Conservation (phyloP, 129 eudicot genomes). For the Flaveria sonorensis region DNA sequence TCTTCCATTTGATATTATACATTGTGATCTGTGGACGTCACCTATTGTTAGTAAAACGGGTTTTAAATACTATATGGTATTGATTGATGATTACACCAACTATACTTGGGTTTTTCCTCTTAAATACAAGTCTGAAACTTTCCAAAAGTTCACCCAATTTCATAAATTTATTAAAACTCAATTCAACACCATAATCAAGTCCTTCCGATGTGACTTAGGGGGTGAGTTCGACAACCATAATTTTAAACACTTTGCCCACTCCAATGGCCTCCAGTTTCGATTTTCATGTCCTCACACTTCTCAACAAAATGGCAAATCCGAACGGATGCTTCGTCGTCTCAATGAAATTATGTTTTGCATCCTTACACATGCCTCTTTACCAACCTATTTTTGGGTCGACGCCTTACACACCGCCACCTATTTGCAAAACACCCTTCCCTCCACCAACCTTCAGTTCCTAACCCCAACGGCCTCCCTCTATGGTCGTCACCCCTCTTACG, state of each 20-base stretch:
- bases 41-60: not conserved
- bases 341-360: too few species aligned
- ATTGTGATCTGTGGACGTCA: not conserved
- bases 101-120: not conserved
- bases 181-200: not conserved
- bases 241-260: not conserved
- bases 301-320: too few species aligned
- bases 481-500: too few species aligned
- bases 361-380: not conserved
- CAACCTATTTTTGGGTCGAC: not conserved
- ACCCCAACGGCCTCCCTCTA: too few species aligned
- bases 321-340: too few species aligned
- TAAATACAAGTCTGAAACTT: too few species aligned
- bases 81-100: not conserved
- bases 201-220: not conserved
- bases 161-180: not conserved
- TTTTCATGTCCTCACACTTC: too few species aligned
- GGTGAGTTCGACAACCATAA: not conserved
- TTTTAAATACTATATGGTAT: not conserved
- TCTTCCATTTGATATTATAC: not conserved
- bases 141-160: too few species aligned
- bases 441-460: not conserved
- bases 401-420: not conserved
- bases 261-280: not conserved
- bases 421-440: not conserved